Percentiles rank a stretch among this genome's conserved stretches.
phyloP scores from a whole-genome alignment of 805 yeast species.

The Metschnikowia kunwiensis region DNA sequence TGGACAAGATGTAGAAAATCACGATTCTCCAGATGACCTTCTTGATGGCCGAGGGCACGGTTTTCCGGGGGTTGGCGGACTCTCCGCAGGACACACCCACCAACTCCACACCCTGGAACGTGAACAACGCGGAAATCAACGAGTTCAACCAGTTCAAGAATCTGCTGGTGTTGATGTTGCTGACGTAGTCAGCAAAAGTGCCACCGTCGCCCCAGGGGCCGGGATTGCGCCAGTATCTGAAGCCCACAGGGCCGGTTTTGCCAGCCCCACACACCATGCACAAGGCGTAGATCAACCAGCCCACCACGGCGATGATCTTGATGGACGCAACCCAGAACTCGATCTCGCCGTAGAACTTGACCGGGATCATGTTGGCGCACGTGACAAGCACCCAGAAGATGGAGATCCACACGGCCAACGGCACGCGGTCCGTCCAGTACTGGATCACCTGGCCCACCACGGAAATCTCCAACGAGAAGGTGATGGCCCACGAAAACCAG shows the following conservation, averaged over 20 bases:
- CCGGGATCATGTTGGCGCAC: conserved; percentile 59
- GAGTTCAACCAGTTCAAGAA: conserved; percentile 71
- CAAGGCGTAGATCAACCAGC: conserved; percentile 64
- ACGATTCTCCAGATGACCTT: conserved; percentile 65
- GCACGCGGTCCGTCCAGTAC: conserved; percentile 68
- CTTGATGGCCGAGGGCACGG: conserved; percentile 70
- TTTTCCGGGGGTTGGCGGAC: conserved; percentile 61
- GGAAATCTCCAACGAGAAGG: conserved; percentile 71
- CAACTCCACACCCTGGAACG: conserved; percentile 76
- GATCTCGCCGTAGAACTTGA: conserved; percentile 66
- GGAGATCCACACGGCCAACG: conserved; percentile 68
- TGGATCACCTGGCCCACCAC: conserved; percentile 62
- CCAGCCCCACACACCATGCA: conserved; percentile 79
- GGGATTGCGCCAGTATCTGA: conserved; percentile 78
- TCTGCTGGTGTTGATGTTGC: conserved; percentile 49
- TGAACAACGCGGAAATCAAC: conserved; percentile 71
- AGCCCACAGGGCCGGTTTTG: conserved; percentile 65
- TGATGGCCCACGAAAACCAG: conserved; percentile 77
- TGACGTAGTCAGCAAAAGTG: conserved; percentile 29
- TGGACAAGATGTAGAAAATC: conserved; percentile 60
- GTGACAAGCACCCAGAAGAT: conserved; percentile 61
- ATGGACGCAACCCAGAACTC: conserved; percentile 72
- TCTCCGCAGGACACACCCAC: conserved; percentile 78
- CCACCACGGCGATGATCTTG: conserved; percentile 66
- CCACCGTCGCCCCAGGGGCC: conserved; percentile 74